These are phyloP conservation scores for Cytauxzoon felis DNA, from an alignment of 169 alveolate species.

Conservation along the genomic window DNA sequence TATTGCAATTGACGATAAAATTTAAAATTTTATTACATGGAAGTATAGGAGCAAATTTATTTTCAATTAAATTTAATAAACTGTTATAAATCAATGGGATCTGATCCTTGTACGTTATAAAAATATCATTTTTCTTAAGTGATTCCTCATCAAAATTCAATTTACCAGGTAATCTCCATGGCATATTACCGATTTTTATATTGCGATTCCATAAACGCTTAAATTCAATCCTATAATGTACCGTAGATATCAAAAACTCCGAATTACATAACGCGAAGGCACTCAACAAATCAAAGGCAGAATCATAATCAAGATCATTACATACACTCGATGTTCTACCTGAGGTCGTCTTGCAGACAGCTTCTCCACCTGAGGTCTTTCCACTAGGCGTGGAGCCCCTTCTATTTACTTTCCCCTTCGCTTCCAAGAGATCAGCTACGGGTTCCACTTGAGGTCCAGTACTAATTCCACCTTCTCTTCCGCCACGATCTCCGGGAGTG, in stretches of 20 bases:
- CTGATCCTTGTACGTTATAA: neutral
- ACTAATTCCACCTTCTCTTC: too few species aligned
- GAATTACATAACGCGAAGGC: slow-evolving; percentile 30
- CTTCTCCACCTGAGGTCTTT: too few species aligned
- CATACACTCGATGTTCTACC: too few species aligned
- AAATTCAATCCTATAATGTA: slow-evolving; percentile 54
- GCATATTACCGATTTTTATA: slow-evolving; percentile 20
- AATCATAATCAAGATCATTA: too few species aligned
- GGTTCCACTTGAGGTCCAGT: neutral
- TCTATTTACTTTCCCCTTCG: neutral
- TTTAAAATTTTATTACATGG: neutral
- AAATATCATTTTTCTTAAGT: neutral
- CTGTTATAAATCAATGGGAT: neutral
- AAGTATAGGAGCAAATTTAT: neutral
- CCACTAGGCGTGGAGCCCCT: neutral
- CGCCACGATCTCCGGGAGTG: too few species aligned
- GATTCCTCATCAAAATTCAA: neutral
- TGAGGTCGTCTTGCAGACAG: too few species aligned
- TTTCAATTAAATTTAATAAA: neutral
- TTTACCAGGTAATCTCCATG: slow-evolving; percentile 41
- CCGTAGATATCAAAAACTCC: slow-evolving; percentile 46
- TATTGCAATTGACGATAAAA: neutral
- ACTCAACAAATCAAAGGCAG: slow-evolving; percentile 2
- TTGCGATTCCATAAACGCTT: slow-evolving; percentile 53
- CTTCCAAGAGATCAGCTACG: neutral